These are phyloP conservation scores for Stemphylium beticola DNA, from an alignment of 2,329 filamentous ascomycete species.

Conservation along the genomic window DNA sequence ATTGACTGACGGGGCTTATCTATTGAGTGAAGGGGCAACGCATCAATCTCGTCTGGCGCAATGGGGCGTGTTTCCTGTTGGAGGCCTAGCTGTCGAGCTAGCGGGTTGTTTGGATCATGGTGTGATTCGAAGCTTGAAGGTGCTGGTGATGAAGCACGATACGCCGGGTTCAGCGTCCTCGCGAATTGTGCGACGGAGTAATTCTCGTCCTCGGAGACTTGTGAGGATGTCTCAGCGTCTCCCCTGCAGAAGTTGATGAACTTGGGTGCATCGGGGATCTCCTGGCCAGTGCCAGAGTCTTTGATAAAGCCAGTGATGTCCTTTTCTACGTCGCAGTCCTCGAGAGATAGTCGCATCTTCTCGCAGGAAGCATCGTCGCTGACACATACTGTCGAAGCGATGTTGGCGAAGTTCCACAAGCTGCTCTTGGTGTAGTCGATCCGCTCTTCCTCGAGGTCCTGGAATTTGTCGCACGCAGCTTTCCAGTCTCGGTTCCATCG, in stretches of 20 bases:
- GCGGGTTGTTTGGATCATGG: conserved; percentile 78
- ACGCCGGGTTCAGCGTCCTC: conserved; percentile 92
- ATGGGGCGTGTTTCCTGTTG: conserved; percentile 42
- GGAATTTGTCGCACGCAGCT: conserved; percentile 94
- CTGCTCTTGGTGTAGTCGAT: conserved; percentile 98
- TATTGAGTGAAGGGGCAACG: conserved; percentile 22
- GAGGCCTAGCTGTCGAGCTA: conserved; percentile 73
- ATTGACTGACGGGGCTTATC: conserved; percentile 20
- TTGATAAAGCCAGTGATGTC: conserved; percentile 90
- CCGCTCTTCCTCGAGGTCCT: conserved; percentile 96
- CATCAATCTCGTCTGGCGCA: conserved; percentile 31
- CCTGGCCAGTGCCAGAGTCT: conserved; percentile 88
- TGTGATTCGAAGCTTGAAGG: conserved; percentile 93
- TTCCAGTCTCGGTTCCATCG: conserved; percentile 99
- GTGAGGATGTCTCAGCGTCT: conserved; percentile 81
- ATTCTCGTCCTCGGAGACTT: conserved; percentile 81
- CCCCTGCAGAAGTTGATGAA: conserved; percentile 99
- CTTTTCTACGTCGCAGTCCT: conserved; percentile 95
- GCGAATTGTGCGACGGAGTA: conserved; percentile 98
- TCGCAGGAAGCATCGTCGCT: conserved; percentile 94
- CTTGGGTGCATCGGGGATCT: conserved; percentile 94
- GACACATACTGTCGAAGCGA: conserved; percentile 95
- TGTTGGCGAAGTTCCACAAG: conserved; percentile 96
- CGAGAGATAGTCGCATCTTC: conserved; percentile 89
- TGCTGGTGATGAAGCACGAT: conserved; percentile 93